phyloP scores from a whole-genome alignment of 2,329 filamentous ascomycete genomes.

The Colletotrichum camelliae region DNA sequence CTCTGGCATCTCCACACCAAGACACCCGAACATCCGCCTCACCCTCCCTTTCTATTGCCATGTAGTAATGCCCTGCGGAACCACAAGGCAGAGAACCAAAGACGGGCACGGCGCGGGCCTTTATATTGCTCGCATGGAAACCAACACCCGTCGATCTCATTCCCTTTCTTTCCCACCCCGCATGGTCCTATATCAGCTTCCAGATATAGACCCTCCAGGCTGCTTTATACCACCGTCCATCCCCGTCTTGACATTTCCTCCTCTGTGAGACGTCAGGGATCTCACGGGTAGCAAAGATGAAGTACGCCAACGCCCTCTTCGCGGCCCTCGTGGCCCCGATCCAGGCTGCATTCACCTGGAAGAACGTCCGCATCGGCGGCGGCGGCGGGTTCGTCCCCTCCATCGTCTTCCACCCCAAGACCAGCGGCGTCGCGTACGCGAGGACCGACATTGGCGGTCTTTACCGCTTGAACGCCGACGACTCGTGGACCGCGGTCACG shows the following conservation, averaged over 20 bases:
- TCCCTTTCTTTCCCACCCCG: neutral
- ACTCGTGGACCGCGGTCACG: conserved; percentile 59
- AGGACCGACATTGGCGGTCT: conserved; percentile 64
- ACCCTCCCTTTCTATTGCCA: neutral
- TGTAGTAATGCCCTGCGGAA: neutral
- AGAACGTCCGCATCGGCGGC: conserved; percentile 58
- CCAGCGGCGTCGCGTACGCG: conserved; percentile 58
- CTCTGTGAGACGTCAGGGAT: neutral
- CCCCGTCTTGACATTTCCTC: neutral
- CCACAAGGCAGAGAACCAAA: neutral
- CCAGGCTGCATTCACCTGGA: conserved; percentile 47
- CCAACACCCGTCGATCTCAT: neutral
- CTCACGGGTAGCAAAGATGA: neutral
- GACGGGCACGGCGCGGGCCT: neutral
- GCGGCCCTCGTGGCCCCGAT: conserved; percentile 26
- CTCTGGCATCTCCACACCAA: neutral
- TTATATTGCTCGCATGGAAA: neutral
- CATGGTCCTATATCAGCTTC: neutral
- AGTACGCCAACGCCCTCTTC: conserved; percentile 6
- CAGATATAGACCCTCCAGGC: neutral
- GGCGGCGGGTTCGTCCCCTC: conserved; percentile 64
- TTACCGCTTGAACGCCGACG: conserved; percentile 60
- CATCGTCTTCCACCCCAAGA: conserved; percentile 60
- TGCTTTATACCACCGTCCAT: neutral
- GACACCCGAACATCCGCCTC: neutral